A percentile compares a stretch with the other conserved stretches of the same genome.
phyloP scores from a whole-genome alignment of 345 rosid species.

The Camelina hispida region DNA sequence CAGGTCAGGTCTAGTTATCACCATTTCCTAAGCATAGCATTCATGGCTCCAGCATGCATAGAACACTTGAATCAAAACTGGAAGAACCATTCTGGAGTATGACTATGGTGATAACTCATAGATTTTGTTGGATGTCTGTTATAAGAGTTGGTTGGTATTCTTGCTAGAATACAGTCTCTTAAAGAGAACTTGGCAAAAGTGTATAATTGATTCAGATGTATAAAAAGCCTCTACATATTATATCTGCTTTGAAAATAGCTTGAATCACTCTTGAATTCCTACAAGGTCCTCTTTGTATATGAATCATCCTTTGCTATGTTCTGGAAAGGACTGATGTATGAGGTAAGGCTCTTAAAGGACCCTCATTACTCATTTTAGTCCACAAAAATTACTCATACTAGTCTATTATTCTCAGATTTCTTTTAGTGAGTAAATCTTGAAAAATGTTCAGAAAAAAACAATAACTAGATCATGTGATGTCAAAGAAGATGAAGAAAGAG shows the following conservation, averaged over 20 bases:
- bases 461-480: neutral
- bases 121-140: slow-evolving; percentile 22
- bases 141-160: no score
- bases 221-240: neutral
- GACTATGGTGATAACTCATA: slow-evolving; percentile 25
- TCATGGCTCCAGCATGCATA: slow-evolving; percentile 22
- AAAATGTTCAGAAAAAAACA: neutral
- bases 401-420: slow-evolving; percentile 8
- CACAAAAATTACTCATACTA: neutral
- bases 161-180: slow-evolving; percentile 35
- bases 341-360: neutral
- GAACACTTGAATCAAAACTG: slow-evolving; percentile 14
- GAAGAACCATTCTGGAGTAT: slow-evolving; percentile 13
- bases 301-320: slow-evolving; percentile 14
- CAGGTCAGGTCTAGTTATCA: slow-evolving; percentile 37
- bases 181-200: slow-evolving; percentile 32
- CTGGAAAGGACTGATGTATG: neutral
- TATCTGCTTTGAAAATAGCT: slow-evolving; percentile 3
- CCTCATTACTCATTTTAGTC: no score
- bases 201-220: slow-evolving; percentile 31
- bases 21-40: slow-evolving; percentile 23
- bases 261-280: slow-evolving; percentile 21
- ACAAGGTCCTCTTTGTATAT: slow-evolving; percentile 11
- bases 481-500: slow-evolving; percentile 34
- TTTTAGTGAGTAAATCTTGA: slow-evolving; percentile 11